Conservation (phyloP, 2,329 filamentous ascomycete genomes). For the Botryotinia convoluta region DNA sequence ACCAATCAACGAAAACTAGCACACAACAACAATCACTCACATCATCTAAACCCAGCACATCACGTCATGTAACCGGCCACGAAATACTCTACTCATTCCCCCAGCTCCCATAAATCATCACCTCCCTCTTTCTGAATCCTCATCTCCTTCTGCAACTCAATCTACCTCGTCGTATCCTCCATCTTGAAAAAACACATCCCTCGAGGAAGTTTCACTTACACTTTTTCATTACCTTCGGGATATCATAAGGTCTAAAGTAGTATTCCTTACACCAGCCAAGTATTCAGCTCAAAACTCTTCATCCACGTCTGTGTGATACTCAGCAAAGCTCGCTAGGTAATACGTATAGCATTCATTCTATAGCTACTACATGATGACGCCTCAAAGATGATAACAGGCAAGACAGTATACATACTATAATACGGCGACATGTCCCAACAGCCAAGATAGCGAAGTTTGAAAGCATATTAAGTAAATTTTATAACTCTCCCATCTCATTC, state of each 20-base stretch:
- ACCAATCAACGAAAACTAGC: no score
- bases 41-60: no score
- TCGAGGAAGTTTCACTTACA: background rate
- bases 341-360: background rate
- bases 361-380: background rate
- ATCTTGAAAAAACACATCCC: rapidly evolving
- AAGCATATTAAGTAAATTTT: background rate
- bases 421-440: background rate
- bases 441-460: background rate
- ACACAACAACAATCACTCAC: no score
- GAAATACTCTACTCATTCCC: no score
- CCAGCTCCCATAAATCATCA: no score
- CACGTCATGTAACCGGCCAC: no score
- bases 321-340: background rate
- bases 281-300: background rate
- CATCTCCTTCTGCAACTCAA: background rate
- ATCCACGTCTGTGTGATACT: background rate
- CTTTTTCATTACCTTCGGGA: background rate
- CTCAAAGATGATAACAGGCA: background rate
- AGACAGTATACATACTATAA: background rate
- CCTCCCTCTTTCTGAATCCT: no score
- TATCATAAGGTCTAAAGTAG: background rate
- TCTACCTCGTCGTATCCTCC: background rate
- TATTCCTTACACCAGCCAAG: background rate
- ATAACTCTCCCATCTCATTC: background rate